Conservation (phyloP, 1,139 yeast genomes). For the Meyerozyma athensensis region DNA sequence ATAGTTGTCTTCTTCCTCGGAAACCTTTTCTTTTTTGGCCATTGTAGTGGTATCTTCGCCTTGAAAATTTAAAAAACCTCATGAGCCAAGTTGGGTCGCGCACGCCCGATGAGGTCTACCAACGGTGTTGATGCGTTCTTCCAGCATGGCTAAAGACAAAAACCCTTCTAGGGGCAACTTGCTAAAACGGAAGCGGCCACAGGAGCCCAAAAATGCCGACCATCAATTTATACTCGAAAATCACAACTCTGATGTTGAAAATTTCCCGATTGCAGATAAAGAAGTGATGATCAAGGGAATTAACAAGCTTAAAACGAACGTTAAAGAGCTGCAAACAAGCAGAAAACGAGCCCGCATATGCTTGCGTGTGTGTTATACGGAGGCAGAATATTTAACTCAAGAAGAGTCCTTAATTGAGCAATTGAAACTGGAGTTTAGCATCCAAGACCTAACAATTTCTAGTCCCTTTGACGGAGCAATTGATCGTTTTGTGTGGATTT, state of each 20-base stretch:
- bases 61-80: background rate
- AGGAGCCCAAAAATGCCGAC: background rate
- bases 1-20: constrained; percentile 71
- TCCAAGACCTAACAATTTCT: constrained; percentile 20
- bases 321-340: background rate
- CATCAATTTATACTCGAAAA: background rate
- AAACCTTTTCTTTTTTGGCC: constrained; percentile 49
- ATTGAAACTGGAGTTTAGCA: constrained; percentile 16
- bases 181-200: constrained; percentile 2
- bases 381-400: constrained; percentile 21
- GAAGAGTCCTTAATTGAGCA: constrained; percentile 8
- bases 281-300: constrained; percentile 2
- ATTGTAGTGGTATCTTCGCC: constrained; percentile 20
- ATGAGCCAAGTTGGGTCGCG: background rate
- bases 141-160: background rate
- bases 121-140: background rate
- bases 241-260: background rate
- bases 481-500: constrained; percentile 25
- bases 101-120: constrained; percentile 16
- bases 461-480: constrained; percentile 20
- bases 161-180: background rate
- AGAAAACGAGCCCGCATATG: background rate
- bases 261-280: background rate
- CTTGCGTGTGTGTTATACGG: constrained; percentile 12
- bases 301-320: background rate